Evolutionary conservation across 2,329 filamentous ascomycete species (phyloP).

Genomic region (Aspergillus udagawae): DNA sequence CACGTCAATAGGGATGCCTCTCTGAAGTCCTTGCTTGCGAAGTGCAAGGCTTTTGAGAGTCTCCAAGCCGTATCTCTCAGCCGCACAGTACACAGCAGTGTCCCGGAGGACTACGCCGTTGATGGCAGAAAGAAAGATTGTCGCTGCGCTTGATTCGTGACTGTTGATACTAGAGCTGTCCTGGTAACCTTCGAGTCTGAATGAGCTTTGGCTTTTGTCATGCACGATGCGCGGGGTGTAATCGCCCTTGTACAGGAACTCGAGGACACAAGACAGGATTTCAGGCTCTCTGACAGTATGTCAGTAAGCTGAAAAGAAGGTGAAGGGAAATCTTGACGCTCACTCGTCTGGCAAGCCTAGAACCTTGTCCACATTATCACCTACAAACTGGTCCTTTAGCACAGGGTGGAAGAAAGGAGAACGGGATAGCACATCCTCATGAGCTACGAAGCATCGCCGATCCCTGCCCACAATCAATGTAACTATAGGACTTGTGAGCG

Average conservation of each 20-base stretch:
- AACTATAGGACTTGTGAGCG: constrained; percentile 69
- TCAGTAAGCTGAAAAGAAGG: background rate
- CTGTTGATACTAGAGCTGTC: constrained; percentile 53
- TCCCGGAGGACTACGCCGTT: constrained; percentile 79
- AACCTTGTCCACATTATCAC: constrained; percentile 68
- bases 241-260: constrained; percentile 96
- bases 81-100: constrained; percentile 91
- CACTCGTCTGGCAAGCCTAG: constrained; percentile 67
- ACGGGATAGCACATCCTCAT: constrained; percentile 84
- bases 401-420: constrained; percentile 78
- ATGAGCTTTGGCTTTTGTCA: constrained; percentile 80
- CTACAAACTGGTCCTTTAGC: constrained; percentile 68
- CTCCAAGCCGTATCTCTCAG: constrained; percentile 84
- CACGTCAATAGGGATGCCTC: constrained; percentile 84
- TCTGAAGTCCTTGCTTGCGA: constrained; percentile 91
- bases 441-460: constrained; percentile 86
- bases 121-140: constrained; percentile 70
- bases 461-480: constrained; percentile 81
- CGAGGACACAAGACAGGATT: constrained; percentile 87
- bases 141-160: constrained; percentile 65
- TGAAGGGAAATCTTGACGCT: constrained; percentile 3
- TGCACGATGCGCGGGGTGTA: constrained; percentile 87
- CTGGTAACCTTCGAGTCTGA: constrained; percentile 76
- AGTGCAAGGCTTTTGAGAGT: constrained; percentile 88
- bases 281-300: constrained; percentile 67